These are phyloP conservation scores for Adansonia grandidieri DNA, from an alignment of 441 rosid species.

Conservation along the genomic window DNA sequence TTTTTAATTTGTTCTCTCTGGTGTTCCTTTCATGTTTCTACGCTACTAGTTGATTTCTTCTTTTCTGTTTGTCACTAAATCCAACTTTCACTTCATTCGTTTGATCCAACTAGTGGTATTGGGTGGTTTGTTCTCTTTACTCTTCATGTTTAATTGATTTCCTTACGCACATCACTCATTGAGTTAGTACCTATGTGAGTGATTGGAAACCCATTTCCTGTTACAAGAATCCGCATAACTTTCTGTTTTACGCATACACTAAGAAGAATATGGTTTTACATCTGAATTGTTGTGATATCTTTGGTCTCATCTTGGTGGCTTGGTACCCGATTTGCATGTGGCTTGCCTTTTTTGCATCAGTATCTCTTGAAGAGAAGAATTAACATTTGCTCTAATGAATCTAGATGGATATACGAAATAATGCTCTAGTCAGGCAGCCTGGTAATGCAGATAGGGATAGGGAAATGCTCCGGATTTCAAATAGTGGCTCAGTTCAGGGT, in stretches of 20 bases:
- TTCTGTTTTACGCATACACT: background rate
- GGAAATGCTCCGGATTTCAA: constrained; percentile 66
- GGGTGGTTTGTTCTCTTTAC: background rate
- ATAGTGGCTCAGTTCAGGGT: constrained; percentile 57
- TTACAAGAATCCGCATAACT: background rate
- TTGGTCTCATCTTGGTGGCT: constrained; percentile 20
- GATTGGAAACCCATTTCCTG: background rate
- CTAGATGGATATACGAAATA: constrained; percentile 75
- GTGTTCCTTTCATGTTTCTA: background rate
- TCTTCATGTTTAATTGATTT: background rate
- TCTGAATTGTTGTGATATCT: constrained; percentile 5
- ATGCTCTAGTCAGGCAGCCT: constrained; percentile 66
- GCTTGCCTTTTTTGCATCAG: constrained; percentile 23
- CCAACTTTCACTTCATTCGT: constrained; percentile 1
- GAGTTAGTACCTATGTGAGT: constrained; percentile 10
- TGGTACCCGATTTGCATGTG: constrained; percentile 23
- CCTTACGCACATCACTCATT: background rate
- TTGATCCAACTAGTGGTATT: constrained; percentile 1
- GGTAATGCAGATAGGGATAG: constrained; percentile 74
- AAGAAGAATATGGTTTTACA: background rate
- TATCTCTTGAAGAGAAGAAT: constrained; percentile 28
- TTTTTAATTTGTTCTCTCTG: background rate
- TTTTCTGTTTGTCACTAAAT: background rate
- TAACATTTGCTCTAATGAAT: constrained; percentile 40
- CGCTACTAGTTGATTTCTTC: background rate